Conservation (phyloP, 768 basidiomycete genomes). For the Calocybe gangraenosa region DNA sequence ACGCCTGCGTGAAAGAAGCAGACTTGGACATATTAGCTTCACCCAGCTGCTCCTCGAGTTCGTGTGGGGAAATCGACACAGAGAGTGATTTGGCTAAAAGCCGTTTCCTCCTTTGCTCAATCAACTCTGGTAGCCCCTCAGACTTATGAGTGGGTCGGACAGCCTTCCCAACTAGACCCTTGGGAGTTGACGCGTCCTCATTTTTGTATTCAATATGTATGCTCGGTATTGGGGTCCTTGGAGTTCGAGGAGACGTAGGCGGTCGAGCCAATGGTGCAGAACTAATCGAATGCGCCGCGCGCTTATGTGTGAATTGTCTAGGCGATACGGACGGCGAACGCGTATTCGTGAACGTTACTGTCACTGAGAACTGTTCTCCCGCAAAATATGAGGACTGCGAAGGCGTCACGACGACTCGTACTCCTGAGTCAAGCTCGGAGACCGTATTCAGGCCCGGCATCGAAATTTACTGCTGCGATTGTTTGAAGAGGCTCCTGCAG, state of each 20-base stretch:
- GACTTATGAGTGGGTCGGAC: slow-evolving; percentile 19
- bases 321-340: slow-evolving; percentile 46
- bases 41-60: slow-evolving; percentile 34
- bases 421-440: slow-evolving; percentile 35
- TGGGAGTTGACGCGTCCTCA: slow-evolving; percentile 33
- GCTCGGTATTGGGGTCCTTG: slow-evolving; percentile 28
- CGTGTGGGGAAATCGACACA: slow-evolving; percentile 52
- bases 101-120: slow-evolving; percentile 52
- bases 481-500: too few relatives aligned
- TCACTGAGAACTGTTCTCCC: slow-evolving; percentile 82
- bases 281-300: slow-evolving; percentile 77
- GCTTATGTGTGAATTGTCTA: slow-evolving; percentile 47
- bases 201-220: slow-evolving; percentile 16
- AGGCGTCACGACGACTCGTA: slow-evolving; percentile 72
- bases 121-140: slow-evolving; percentile 39
- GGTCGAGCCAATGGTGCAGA: slow-evolving; percentile 78
- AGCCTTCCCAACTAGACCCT: slow-evolving; percentile 52
- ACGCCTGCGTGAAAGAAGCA: slow-evolving; percentile 25
- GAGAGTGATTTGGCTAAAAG: slow-evolving; percentile 63
- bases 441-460: slow-evolving; percentile 21
- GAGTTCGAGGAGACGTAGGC: slow-evolving; percentile 75
- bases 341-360: slow-evolving; percentile 84
- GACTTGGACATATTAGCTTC: slow-evolving; percentile 26
- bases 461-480: too few relatives aligned
- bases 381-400: slow-evolving; percentile 90